Conservation (phyloP, 2,329 filamentous ascomycete genomes). For the Phaeosphaeria sp. region DNA sequence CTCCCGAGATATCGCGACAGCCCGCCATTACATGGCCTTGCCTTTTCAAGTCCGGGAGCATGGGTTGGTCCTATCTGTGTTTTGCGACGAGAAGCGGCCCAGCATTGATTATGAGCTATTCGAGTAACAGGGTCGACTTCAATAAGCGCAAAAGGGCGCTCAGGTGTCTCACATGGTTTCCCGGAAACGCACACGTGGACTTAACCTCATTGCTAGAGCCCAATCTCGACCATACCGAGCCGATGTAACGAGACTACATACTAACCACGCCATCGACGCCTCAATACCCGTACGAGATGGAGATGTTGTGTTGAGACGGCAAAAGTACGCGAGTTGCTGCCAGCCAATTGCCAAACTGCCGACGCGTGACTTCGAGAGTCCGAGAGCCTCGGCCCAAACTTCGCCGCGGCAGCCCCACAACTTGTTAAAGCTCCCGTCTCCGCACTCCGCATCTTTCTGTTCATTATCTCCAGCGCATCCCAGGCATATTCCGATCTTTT, state of each 20-base stretch:
- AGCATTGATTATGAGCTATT: no score
- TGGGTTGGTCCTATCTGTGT: no score
- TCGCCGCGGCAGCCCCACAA: conserved; percentile 22
- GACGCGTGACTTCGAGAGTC: conserved; percentile 14
- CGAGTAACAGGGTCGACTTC: no score
- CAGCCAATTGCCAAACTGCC: conserved; percentile 13
- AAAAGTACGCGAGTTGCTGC: conserved; percentile 1
- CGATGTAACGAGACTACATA: neutral
- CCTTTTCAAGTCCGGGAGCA: no score
- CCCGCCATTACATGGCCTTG: no score
- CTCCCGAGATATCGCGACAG: no score
- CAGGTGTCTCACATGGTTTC: no score
- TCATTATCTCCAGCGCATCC: neutral
- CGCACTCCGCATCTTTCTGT: conserved; percentile 14
- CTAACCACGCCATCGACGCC: neutral
- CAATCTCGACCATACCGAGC: neutral
- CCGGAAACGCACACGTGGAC: neutral
- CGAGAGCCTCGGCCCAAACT: conserved; percentile 17
- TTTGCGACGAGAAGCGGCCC: no score
- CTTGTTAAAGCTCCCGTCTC: conserved; percentile 23
- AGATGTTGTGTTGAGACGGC: neutral
- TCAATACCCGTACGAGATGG: neutral
- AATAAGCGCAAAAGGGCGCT: no score
- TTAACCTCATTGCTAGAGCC: neutral
- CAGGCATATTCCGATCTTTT: neutral